phyloP scores from a whole-genome alignment of 2,329 filamentous ascomycete genomes.

The Trichothecium roseum region DNA sequence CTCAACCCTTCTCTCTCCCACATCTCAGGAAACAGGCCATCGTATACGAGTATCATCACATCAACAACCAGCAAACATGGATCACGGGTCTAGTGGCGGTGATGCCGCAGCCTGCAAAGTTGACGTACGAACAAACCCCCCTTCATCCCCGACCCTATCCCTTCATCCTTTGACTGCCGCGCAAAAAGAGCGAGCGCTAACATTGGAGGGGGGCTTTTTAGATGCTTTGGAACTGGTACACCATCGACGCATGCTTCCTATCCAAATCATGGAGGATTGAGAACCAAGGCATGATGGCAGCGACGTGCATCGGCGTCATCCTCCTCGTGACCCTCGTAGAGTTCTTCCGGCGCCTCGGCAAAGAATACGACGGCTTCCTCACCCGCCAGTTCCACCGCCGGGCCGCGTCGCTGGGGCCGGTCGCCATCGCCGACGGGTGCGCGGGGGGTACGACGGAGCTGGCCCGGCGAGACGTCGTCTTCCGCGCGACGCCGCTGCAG shows the following conservation, averaged over 20 bases:
- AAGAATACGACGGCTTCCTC: slow-evolving; percentile 62
- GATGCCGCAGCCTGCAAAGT: slow-evolving; percentile 19
- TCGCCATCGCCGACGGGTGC: slow-evolving; percentile 10
- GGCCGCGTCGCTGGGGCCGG: slow-evolving; percentile 10
- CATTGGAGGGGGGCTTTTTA: slow-evolving; percentile 16
- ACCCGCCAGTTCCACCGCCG: slow-evolving; percentile 35
- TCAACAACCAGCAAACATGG: slow-evolving; percentile 14
- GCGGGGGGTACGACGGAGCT: slow-evolving; percentile 12
- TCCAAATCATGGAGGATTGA: slow-evolving; percentile 59
- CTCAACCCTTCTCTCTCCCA: too few species aligned
- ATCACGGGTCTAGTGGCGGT: slow-evolving; percentile 11
- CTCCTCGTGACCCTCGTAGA: slow-evolving; percentile 63
- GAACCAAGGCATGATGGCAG: slow-evolving; percentile 64
- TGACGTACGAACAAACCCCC: slow-evolving; percentile 13
- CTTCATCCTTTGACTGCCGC: too few species aligned
- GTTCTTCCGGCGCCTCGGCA: slow-evolving; percentile 55
- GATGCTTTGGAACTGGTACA: slow-evolving; percentile 77
- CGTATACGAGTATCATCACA: too few species aligned
- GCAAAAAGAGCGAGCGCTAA: neutral
- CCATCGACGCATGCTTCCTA: slow-evolving; percentile 63
- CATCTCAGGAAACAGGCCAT: too few species aligned
- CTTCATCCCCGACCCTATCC: too few species aligned
- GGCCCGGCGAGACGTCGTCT: slow-evolving; percentile 15
- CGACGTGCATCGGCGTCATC: slow-evolving; percentile 66
- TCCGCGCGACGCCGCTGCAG: slow-evolving; percentile 50